These are phyloP conservation scores for Coniella vitis DNA, from an alignment of 2,329 filamentous ascomycete genomes.

Conservation along the genomic window DNA sequence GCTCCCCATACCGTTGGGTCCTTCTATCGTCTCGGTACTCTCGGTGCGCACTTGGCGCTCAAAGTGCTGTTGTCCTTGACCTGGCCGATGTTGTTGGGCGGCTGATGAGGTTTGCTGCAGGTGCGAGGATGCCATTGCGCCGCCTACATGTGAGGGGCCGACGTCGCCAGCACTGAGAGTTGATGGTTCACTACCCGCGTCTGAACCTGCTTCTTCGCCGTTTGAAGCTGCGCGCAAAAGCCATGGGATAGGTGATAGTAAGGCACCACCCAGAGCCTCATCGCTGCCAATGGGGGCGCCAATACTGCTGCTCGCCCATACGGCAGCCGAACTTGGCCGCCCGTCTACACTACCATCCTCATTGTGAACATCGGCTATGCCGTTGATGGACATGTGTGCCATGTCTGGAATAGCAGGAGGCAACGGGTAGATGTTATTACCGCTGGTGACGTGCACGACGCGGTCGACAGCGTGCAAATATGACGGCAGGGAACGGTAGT, in stretches of 20 bases:
- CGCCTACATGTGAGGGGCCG: slow-evolving; percentile 9
- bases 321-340: slow-evolving; percentile 7
- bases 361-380: slow-evolving; percentile 37
- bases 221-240: slow-evolving; percentile 39
- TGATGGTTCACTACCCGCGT: slow-evolving; percentile 12
- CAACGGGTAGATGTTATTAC: slow-evolving; percentile 74
- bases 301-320: slow-evolving; percentile 32
- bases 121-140: background rate
- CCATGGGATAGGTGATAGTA: slow-evolving; percentile 94
- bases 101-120: background rate
- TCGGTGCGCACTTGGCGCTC: slow-evolving; percentile 63
- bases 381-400: slow-evolving; percentile 55
- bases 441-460: slow-evolving; percentile 82
- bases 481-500: slow-evolving; percentile 75
- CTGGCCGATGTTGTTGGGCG: slow-evolving; percentile 18
- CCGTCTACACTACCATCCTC: slow-evolving; percentile 25
- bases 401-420: slow-evolving; percentile 58
- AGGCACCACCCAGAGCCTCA: slow-evolving; percentile 80
- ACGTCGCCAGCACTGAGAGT: slow-evolving; percentile 9
- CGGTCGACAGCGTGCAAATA: slow-evolving; percentile 90
- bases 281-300: slow-evolving; percentile 59
- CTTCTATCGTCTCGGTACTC: slow-evolving; percentile 73
- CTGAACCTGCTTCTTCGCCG: slow-evolving; percentile 19
- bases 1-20: slow-evolving; percentile 69
- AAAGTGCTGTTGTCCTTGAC: slow-evolving; percentile 31